Evolutionary conservation across 2,329 filamentous ascomycete species (phyloP), one percentile per base, ranked within the genome.

Genomic region (Curvularia sp.): DNA sequence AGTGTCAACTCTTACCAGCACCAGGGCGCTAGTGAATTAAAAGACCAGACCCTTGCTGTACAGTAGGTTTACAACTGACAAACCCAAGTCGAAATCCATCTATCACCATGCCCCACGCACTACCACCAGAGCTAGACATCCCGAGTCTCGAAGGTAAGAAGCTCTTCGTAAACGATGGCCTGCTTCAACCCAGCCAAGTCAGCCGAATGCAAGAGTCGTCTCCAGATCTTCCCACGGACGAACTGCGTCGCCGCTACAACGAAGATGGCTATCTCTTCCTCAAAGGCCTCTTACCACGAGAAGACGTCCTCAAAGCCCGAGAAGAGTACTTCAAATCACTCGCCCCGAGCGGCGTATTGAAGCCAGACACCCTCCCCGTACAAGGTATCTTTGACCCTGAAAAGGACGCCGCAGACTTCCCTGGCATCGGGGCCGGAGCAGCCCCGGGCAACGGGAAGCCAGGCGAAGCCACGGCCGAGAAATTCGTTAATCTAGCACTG

Each of bases 231-330:
- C 81, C 84, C 0, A 57, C 85, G 8, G 77, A 82, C 38, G 81
- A 84, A 42, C 75, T 86, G 1, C 78, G 78, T n/a, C 65, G 69
- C 4, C 79, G 81, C 30, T 84, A 80, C 64, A 61, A 79, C 5
- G 69, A 80, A 58, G 80, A 87, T 46, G 84, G 84, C 22, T 86
- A 87, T 62, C 69, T 87, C 28, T 84, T 84, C 53, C 54, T 88
- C 2, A 87, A 86, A 62, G 79, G 80, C 0, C 69, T 87, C 0
- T 72, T 87, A 1, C 85, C 85, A 0, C 80, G 81, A 2, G 71
- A 77, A 2, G 83, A 86, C 53, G 84, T 87, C 1, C 77, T 86
- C 8, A 75, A 78, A 35, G 81, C 82, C 8, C 81, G 85, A 1
- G 74, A 81, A 55, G 72, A 78, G 31, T 88, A 87, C 69, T 88